phyloP scores from a whole-genome alignment of 2,329 filamentous ascomycete species.

The Lomentospora prolificans region DNA sequence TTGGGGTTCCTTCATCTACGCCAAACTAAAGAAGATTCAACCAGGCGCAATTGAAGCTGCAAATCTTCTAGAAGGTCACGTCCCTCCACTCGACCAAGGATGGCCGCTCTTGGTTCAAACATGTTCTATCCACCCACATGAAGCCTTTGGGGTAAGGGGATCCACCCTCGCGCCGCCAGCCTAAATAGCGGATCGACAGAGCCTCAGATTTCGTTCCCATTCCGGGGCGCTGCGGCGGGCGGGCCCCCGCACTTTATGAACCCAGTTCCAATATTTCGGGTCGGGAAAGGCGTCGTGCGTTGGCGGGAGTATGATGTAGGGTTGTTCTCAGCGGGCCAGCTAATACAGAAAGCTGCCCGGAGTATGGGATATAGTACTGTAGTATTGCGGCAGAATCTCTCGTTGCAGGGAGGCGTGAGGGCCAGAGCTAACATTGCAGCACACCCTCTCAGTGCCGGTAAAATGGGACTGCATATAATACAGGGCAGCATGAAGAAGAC shows the following conservation, averaged over 20 bases:
- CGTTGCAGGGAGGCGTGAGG: too few species aligned
- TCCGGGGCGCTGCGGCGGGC: too few species aligned
- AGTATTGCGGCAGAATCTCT: too few species aligned
- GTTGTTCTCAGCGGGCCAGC: too few species aligned
- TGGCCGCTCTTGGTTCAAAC: background rate
- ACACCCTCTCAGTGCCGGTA: background rate
- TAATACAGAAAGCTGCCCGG: too few species aligned
- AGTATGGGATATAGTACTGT: too few species aligned
- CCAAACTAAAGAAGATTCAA: background rate
- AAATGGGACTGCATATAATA: background rate
- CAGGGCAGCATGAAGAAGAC: background rate
- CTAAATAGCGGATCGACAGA: constrained; percentile 3
- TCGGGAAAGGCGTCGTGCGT: background rate
- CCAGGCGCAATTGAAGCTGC: background rate
- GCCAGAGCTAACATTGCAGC: too few species aligned
- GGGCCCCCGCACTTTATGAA: background rate
- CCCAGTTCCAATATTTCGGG: constrained; percentile 2
- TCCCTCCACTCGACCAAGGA: background rate
- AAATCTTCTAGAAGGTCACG: background rate
- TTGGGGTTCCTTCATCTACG: background rate
- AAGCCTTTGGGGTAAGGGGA: background rate
- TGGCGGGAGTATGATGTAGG: background rate
- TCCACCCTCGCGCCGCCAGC: background rate
- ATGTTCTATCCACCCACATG: too few species aligned
- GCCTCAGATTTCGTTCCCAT: background rate